Conservation (phyloP, 371 early-diverging fungal genomes). For the Parasitella parasitica region DNA sequence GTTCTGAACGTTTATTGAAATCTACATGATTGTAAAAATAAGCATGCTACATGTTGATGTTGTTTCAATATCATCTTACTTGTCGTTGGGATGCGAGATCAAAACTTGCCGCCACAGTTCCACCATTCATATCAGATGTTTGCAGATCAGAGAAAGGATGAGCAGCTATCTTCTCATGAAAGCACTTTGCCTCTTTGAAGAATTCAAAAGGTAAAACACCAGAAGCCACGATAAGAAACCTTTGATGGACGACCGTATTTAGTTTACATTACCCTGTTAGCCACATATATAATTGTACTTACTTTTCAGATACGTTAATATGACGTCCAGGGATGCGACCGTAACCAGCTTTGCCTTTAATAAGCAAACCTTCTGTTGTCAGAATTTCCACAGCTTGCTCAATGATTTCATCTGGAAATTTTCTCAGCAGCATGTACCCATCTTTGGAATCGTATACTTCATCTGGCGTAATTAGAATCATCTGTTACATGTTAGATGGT, state of each 20-base stretch:
- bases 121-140: neutral
- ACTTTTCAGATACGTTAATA: constrained; percentile 24
- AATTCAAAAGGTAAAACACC: constrained; percentile 5
- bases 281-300: neutral
- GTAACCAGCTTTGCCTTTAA: neutral
- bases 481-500: constrained; percentile 5
- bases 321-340: constrained; percentile 20
- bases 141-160: neutral
- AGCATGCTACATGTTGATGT: neutral
- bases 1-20: constrained; percentile 1
- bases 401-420: neutral
- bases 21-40: neutral
- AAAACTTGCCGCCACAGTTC: neutral
- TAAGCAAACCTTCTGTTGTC: constrained; percentile 2
- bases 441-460: neutral
- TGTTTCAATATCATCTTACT: no score
- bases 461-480: constrained; percentile 4
- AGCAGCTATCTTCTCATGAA: neutral
- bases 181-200: neutral
- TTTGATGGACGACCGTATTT: neutral
- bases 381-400: constrained; percentile 4
- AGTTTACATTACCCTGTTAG: neutral
- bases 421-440: constrained; percentile 2
- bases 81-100: constrained; percentile 15
- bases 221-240: constrained; percentile 10